These are phyloP conservation scores for Chamaenerion angustifolium DNA, from an alignment of 345 rosid genomes.

Conservation along the genomic window DNA sequence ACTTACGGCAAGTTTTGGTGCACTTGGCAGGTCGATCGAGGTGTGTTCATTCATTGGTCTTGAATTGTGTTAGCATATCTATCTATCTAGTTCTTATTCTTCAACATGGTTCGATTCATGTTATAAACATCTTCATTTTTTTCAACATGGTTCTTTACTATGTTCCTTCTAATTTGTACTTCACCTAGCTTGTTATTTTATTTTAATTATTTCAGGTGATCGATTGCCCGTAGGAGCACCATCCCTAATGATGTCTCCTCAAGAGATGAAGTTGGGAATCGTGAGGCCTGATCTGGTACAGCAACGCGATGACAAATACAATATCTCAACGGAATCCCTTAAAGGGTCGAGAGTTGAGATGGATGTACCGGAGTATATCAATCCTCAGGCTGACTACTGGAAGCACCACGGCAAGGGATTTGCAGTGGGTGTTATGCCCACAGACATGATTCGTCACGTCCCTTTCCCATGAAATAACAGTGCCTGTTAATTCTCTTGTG, in stretches of 20 bases:
- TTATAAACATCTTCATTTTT: too few relatives aligned
- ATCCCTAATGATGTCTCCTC: conserved; percentile 66
- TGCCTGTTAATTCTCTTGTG: too few relatives aligned
- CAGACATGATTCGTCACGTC: conserved; percentile 32
- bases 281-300: conserved; percentile 29
- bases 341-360: conserved; percentile 28
- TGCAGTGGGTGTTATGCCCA: conserved; percentile 25
- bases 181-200: too few relatives aligned
- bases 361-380: conserved; percentile 32
- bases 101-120: too few relatives aligned
- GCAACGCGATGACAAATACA: conserved; percentile 40
- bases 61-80: too few relatives aligned
- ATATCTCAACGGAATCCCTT: conserved; percentile 24
- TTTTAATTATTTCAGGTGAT: conserved; percentile 28
- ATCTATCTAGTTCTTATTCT: too few relatives aligned
- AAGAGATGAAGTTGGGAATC: conserved; percentile 41
- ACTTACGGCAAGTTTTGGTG: conserved; percentile 82
- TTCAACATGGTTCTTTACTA: too few relatives aligned
- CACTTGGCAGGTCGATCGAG: conserved; percentile 81
- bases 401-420: conserved; percentile 55
- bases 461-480: conserved; percentile 23
- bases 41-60: too few relatives aligned
- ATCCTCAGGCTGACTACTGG: conserved; percentile 62
- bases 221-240: conserved; percentile 48
- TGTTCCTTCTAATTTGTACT: too few relatives aligned